Evolutionary conservation across 1,139 yeast genomes (phyloP), one percentile per base, ranked within the genome.

Genomic region (Trichomonascaceae sp.): DNA sequence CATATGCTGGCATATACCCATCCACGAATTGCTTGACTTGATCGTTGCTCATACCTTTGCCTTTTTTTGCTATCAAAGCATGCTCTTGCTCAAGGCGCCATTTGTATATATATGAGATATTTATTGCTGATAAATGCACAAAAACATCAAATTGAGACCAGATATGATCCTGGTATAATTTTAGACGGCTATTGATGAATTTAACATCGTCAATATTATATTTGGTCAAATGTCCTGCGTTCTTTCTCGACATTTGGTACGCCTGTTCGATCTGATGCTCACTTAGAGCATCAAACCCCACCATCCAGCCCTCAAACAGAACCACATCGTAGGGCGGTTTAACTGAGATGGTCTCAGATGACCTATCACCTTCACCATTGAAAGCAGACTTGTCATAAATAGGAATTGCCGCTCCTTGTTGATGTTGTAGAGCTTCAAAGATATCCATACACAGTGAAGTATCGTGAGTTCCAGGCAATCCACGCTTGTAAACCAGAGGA

Each of bases 391-490:
- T 93, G 66, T 93, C 96, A 68, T 89, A 93, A 6, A 70, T 62
- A 0, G 98, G 98, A 6, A 87, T 74, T 1, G 64, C 60, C 1
- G 75, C 62, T 6, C 67, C 58, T 38, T 68, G 57, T 45, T 72
- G 63, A 1, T 51, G 54, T 13, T 49, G 45, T 46, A 74, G 57
- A 17, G 62, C 52, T 15, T 56, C 51, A 18, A 75, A 58, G n/a
- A 70, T 62, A 1, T 63, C 54, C 1, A 56, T n/a, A 5, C 78
- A 72, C 17, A 81, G 62, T 1, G 61, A 63, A 44, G 87, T 63
- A 65, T 93, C 98, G 66, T 93, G 99, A 0, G 99, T 91, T 0
- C 98, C 98, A 0, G 98, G 98, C 32, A 88, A 75, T 0, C 99
- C 99, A 46, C 98, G 73, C 2, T 96, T 96, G 59, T 78, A 80